Evolutionary conservation across 768 basidiomycete genomes (phyloP), one percentile per base, ranked within the genome.

Genomic region (Termitomyces bulborhizus): DNA sequence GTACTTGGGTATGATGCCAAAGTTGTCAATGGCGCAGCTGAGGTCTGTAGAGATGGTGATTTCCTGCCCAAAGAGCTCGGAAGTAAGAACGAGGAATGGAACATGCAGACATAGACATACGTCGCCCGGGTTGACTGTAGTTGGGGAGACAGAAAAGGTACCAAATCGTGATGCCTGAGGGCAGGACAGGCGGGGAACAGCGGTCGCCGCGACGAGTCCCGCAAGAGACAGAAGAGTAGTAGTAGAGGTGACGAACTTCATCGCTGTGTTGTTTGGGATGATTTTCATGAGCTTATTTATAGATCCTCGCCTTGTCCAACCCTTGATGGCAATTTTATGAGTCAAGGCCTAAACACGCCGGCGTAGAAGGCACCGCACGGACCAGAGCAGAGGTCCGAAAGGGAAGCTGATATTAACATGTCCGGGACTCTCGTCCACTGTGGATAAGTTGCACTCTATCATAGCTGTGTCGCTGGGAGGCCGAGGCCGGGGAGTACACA

Each of bases 161-260:
- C 59, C 59, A 21, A 60, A 60, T 36, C 59, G 46, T 34, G 9
- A 11, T 16, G 59, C 59, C 41, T 60, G 15, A 1, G 59, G 21
- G 53, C 59, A 60, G 8, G 4, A 24, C 27, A 53, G 54, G 11
- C 56, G 49, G 4, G 53, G 41, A 34, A 57, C 29, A 24, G 36
- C 18, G 24, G 31, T 37, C n/a, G 56, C 37, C 9, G 37, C 50
- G 16, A 44, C 56, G 27, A 60, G 50, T n/a, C 56, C 44, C n/a
- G 50, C 53, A 37, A 60, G 46, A 12, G 59, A 55, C 24, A 57
- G 42, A 18, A 60, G 27, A 48, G 45, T 39, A 47, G 56, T 36
- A n/a, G 51, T 32, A 32, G 21, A 21, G 21, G 21, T 37, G 34
- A 50, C 37, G 46, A 57, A 57, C 54, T 60, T 60, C 59, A 60